Evolutionary conservation across 306 rosid genomes (phyloP), one percentile per base, ranked within the genome.

Genomic region (Amphicarpaea edgeworthii): DNA sequence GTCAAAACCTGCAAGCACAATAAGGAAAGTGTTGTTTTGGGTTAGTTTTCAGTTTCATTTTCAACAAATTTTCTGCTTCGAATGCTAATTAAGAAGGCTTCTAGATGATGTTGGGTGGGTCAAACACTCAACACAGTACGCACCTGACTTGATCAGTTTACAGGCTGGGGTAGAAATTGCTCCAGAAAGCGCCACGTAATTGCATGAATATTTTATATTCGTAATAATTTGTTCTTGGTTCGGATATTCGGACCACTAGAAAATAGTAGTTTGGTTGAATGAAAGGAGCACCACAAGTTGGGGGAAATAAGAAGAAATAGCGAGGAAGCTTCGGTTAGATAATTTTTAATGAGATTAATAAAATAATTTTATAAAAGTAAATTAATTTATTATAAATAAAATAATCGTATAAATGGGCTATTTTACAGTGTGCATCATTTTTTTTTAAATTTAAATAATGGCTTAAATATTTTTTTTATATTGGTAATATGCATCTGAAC

Each of bases 1-100:
- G 90, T 86, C 87, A 83, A 83, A 70, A 20, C 15, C 66, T 16
- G 28, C 7, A n/a, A n/a, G n/a, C n/a, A n/a, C n/a, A n/a, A n/a
- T n/a, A n/a, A n/a, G n/a, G 68, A 3, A 61, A 32, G 26, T 62
- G 23, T 60, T 64, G 16, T 1, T 38, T 62, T 64, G 37, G 45
- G 45, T 16, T 61, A n/a, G 45, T 62, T 34, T 37, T 34, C 28
- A 11, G 50, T 64, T 38, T 62, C 10, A 9, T 9, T 63, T 64
- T 10, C 34, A 64, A 11, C 16, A 5, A 17, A 5, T 32, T 64
- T 64, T 37, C 16, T 38, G 28, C 70, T 64, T 62, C 40, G 70
- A 64, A 40, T 64, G 50, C 32, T 64, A 10, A 64, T 16, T 0
- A 17, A 17, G 49, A 40, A 17, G 49, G 19, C 49, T 64, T 64